These are phyloP conservation scores for Rhizodiscina lignyota DNA, from an alignment of 495 filamentous ascomycete genomes.

Conservation along the genomic window DNA sequence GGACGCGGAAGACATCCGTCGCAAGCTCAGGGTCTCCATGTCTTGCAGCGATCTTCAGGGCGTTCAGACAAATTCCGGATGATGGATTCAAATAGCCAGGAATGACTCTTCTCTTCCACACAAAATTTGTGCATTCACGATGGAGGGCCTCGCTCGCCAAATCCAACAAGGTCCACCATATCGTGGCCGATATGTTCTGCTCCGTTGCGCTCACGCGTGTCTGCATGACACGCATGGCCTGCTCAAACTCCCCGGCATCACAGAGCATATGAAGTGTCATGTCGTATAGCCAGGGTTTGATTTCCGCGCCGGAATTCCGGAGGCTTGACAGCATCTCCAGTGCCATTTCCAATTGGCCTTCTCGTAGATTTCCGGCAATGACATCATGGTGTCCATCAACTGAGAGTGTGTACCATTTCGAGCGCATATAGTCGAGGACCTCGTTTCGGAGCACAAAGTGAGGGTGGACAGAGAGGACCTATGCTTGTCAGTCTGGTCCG, in stretches of 20 bases:
- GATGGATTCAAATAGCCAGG: slow-evolving; percentile 46
- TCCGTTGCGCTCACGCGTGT: slow-evolving; percentile 30
- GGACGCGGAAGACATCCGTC: slow-evolving; percentile 40
- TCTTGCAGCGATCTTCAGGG: slow-evolving; percentile 52
- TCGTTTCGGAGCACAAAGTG: slow-evolving; percentile 59
- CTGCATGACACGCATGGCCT: slow-evolving; percentile 49
- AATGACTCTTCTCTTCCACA: slow-evolving; percentile 45
- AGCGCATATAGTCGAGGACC: slow-evolving; percentile 54
- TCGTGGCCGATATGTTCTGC: slow-evolving; percentile 7
- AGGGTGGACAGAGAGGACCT: slow-evolving; percentile 70
- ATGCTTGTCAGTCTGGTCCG: not conserved
- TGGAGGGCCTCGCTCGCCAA: slow-evolving; percentile 37
- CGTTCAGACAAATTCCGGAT: slow-evolving; percentile 42
- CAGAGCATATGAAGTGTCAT: slow-evolving; percentile 54
- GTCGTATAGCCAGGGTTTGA: slow-evolving; percentile 60
- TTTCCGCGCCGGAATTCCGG: slow-evolving; percentile 32
- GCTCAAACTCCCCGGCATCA: slow-evolving; percentile 54
- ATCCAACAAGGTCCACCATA: slow-evolving; percentile 61
- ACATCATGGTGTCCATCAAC: slow-evolving; percentile 49
- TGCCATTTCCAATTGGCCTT: slow-evolving; percentile 68
- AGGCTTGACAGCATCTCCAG: slow-evolving; percentile 55
- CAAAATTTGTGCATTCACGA: slow-evolving; percentile 27
- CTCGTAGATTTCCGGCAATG: slow-evolving; percentile 56
- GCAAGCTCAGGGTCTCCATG: slow-evolving; percentile 51
- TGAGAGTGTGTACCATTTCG: slow-evolving; percentile 50